Conservation (phyloP, 2,329 filamentous ascomycete species). For the Fusarium chuoi region DNA sequence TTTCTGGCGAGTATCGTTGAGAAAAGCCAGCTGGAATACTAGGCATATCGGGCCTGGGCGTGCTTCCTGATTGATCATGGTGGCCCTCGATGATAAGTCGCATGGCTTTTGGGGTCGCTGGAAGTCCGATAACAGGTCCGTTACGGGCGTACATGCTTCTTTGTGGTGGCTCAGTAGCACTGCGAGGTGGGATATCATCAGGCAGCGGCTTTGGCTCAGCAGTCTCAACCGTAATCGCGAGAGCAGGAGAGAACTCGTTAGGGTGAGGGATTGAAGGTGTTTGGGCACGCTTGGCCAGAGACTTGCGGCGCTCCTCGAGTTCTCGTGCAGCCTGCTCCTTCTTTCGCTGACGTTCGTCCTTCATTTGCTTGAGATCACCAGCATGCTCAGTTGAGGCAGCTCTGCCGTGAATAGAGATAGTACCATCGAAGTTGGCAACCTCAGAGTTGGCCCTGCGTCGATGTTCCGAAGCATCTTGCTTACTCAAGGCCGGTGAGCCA, state of each 20-base stretch:
- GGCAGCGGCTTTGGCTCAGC: constrained; percentile 54
- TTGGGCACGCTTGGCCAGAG: constrained; percentile 81
- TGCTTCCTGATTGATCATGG: constrained; percentile 50
- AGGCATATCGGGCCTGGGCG: constrained; percentile 65
- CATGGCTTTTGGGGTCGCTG: constrained; percentile 92
- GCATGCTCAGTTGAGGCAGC: constrained; percentile 58
- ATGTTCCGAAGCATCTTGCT: constrained; percentile 53
- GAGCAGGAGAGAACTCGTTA: constrained; percentile 55
- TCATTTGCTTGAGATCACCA: constrained; percentile 66
- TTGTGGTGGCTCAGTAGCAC: constrained; percentile 71
- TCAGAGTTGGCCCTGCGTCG: constrained; percentile 50
- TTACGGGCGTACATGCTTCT: constrained; percentile 61
- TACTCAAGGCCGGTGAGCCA: constrained; percentile 50
- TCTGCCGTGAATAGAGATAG: constrained; percentile 46
- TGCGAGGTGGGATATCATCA: constrained; percentile 64
- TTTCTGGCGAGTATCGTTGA: constrained; percentile 54
- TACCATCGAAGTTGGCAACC: constrained; percentile 46
- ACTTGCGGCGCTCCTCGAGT: constrained; percentile 87
- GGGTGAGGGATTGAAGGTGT: constrained; percentile 85
- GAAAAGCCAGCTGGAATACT: constrained; percentile 61
- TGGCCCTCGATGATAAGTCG: constrained; percentile 76
- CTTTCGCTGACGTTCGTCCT: constrained; percentile 71
- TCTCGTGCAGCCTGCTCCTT: constrained; percentile 84
- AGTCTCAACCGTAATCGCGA: constrained; percentile 53
- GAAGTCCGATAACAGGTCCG: constrained; percentile 76